Conservation (phyloP, 2,329 filamentous ascomycete species). For the Sclerotiophoma versabilis region DNA sequence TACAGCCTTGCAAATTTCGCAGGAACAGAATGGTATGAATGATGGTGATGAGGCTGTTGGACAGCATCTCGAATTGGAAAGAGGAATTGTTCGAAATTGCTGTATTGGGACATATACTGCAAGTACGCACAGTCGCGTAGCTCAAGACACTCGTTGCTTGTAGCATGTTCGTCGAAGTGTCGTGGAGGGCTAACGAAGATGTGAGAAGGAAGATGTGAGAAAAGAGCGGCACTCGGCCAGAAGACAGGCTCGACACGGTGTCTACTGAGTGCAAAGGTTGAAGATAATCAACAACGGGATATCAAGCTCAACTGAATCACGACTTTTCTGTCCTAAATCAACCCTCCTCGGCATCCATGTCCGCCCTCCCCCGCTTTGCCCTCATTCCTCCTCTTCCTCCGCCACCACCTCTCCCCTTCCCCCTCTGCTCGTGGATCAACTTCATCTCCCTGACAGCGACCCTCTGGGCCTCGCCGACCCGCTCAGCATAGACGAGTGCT, state of each 20-base stretch:
- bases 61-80: too few species aligned
- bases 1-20: too few species aligned
- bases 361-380: conserved; percentile 61
- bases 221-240: not conserved
- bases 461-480: conserved; percentile 84
- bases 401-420: conserved; percentile 61
- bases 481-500: conserved; percentile 78
- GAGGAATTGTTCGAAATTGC: too few species aligned
- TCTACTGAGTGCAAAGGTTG: not conserved
- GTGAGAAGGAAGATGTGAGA: too few species aligned
- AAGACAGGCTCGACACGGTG: not conserved
- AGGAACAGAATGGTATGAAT: too few species aligned
- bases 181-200: too few species aligned
- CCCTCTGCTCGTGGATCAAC: conserved; percentile 72
- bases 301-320: conserved; percentile 1
- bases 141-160: too few species aligned
- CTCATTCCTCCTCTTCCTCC: conserved; percentile 42
- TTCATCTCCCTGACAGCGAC: conserved; percentile 84
- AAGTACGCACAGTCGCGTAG: too few species aligned
- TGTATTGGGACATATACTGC: too few species aligned
- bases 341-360: conserved; percentile 80
- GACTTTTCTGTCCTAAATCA: conserved; percentile 39
- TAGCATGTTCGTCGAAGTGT: too few species aligned
- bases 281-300: not conserved
- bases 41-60: too few species aligned